Percentiles rank a stretch among this genome's conserved stretches.
Conservation (phyloP, 2,329 filamentous ascomycete species). For the Aspergillus costaricaensis region DNA sequence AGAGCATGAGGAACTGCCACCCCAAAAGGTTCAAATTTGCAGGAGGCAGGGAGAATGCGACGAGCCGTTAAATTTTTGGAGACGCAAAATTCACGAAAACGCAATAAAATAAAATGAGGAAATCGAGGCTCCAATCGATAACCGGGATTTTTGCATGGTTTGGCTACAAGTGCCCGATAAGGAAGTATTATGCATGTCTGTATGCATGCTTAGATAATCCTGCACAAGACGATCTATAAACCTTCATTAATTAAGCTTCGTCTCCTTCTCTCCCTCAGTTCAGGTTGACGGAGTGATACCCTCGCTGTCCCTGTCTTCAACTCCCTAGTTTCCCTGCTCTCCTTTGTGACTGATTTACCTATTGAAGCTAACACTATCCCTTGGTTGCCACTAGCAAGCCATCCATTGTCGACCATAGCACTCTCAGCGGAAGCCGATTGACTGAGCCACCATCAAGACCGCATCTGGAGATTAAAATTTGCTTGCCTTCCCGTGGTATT, state of each 20-base stretch:
- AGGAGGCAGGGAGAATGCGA: conserved; percentile 10
- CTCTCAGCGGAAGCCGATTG: background rate
- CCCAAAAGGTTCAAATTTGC: conserved; percentile 16
- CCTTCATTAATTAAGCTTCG: background rate
- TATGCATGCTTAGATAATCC: background rate
- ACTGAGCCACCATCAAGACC: conserved; percentile 9
- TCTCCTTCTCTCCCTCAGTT: background rate
- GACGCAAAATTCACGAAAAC: no score
- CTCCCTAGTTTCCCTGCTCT: conserved; percentile 15
- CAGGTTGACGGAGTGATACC: background rate
- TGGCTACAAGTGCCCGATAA: conserved; percentile 20
- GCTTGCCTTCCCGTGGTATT: conserved; percentile 15
- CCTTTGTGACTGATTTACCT: conserved; percentile 13
- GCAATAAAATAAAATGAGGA: conserved; percentile 22
- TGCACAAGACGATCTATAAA: background rate
- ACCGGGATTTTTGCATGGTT: conserved; percentile 39
- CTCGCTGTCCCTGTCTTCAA: background rate
- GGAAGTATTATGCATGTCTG: background rate
- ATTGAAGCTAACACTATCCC: background rate
- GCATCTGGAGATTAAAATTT: conserved; percentile 6
- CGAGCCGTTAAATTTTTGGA: conserved; percentile 7
- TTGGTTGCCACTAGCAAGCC: background rate
- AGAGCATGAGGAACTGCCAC: conserved; percentile 45
- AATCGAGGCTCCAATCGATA: conserved; percentile 19
- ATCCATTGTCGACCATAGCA: background rate